Evolutionary conservation across 257 asterid species (phyloP).

Genomic region (Thymus quinquecostatus): DNA sequence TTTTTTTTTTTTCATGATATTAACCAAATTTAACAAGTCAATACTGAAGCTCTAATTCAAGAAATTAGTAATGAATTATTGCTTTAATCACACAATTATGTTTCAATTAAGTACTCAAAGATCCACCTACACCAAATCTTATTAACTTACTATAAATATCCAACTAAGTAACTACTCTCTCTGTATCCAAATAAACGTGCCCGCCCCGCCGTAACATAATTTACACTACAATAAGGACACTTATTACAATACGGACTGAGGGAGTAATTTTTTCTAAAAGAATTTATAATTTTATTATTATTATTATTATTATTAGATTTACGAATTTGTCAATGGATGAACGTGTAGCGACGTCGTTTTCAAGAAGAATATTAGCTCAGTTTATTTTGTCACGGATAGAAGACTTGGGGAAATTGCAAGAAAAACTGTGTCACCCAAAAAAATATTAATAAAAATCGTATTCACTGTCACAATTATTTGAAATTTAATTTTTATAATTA

Average conservation of each 20-base stretch:
- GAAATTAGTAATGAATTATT: not conserved
- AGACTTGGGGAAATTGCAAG: slow-evolving; percentile 27
- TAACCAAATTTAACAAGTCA: not conserved
- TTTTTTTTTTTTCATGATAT: not conserved
- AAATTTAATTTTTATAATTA: no score
- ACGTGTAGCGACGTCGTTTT: slow-evolving; percentile 11
- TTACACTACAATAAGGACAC: no score
- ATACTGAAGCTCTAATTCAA: slow-evolving; percentile 7
- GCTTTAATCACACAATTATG: slow-evolving; percentile 25
- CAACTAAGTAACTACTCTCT: not conserved
- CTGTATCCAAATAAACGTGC: no score
- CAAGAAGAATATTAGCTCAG: slow-evolving; percentile 20
- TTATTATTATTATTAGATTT: not conserved
- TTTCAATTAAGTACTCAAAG: not conserved
- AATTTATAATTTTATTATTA: no score
- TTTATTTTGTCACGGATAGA: slow-evolving; percentile 31
- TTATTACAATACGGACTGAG: no score
- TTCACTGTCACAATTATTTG: no score
- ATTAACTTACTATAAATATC: not conserved
- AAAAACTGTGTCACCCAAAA: slow-evolving; percentile 13
- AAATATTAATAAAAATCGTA: no score
- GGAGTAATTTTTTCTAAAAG: no score
- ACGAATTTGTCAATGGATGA: slow-evolving; percentile 5
- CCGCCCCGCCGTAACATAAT: no score
- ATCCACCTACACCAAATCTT: not conserved